Evolutionary conservation across 2,329 filamentous ascomycete species (phyloP), one percentile per base, ranked within the genome.

Genomic region (Fusarium sp.): DNA sequence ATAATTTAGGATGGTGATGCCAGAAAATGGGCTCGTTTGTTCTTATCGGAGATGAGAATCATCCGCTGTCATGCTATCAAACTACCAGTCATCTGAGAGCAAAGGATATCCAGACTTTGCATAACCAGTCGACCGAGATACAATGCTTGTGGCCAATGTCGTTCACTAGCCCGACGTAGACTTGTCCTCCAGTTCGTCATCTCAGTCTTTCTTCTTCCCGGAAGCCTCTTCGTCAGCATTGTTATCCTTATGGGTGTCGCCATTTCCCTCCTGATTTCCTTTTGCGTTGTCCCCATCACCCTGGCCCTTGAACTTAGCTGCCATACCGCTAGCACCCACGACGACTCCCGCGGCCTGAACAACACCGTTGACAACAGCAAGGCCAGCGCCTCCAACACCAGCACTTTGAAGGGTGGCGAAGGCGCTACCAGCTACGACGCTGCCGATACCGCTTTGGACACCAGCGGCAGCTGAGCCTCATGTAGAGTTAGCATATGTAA

Each of bases 361-460:
- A 1, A 54, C 69, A 4, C 68, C 68, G 3, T 76, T 38, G 1
- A 80, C 74, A 6, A 50, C 64, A 0, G 74, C 71, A 5, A 73
- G 61, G 3, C 78, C 78, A 15, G 72, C 76, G 2, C 81, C 81
- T 0, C 76, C 79, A 5, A 69, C 71, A 0, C 61, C 81, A 1
- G 79, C 81, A 45, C 79, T 81, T 70, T 81, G 77, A 0, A 81
- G 69, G 5, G 58, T 75, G 3, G 81, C 77, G 27, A 82, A 81
- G 2, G 71, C 0, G 10, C 76, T 69, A 0, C 64, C 56, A 1
- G 73, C 74, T 0, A 22, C 70, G 7, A 81, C 77, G 27, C 71
- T 80, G 2, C 80, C 80, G 1, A 80, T 76, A 3, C 42, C 36
- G 14, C 72, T 71, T n/a, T 82, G 80, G 0, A 72, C 44, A 1